Evolutionary conservation across 2,329 filamentous ascomycete species (phyloP).

Genomic region (Zymoseptoria ardabiliae): DNA sequence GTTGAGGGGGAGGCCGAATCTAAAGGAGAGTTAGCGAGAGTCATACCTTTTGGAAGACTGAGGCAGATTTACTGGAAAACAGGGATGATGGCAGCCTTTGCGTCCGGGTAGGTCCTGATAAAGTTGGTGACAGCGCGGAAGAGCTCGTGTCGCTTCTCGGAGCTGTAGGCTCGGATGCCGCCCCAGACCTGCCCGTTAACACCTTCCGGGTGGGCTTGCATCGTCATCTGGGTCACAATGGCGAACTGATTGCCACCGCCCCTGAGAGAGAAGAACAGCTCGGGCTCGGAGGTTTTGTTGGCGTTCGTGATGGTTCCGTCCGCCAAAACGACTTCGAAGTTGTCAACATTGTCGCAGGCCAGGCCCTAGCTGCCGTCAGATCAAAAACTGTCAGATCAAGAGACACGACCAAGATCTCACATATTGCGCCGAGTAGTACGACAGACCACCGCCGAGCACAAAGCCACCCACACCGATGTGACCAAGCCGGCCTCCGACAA

Average conservation of each 20-base stretch:
- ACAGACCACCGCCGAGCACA: constrained; percentile 13
- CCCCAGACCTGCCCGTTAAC: constrained; percentile 16
- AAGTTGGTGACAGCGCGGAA: constrained; percentile 13
- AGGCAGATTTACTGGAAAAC: constrained; percentile 3
- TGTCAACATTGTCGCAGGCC: constrained; percentile 13
- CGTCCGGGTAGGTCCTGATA: constrained; percentile 11
- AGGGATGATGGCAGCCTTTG: constrained; percentile 15
- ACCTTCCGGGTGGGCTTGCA: constrained; percentile 17
- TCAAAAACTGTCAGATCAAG: neutral
- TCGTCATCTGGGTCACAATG: constrained; percentile 16
- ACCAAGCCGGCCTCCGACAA: constrained; percentile 12
- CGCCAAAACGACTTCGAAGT: constrained; percentile 44
- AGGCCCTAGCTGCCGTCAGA: constrained; percentile 5
- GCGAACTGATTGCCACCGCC: constrained; percentile 44
- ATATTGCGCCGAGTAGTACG: constrained; percentile 15
- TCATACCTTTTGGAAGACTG: no score
- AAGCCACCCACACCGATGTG: constrained; percentile 14
- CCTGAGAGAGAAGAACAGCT: constrained; percentile 47
- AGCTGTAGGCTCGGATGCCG: constrained; percentile 12
- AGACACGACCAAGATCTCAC: neutral
- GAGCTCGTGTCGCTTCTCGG: constrained; percentile 9
- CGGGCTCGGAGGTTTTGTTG: constrained; percentile 36
- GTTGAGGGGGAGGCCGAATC: constrained; percentile 12
- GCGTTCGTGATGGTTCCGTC: constrained; percentile 44
- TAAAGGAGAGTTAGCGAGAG: neutral